A percentile compares a stretch with the other conserved stretches of the same genome.
phyloP scores from a whole-genome alignment of 208 protist genomes.

The Willaertia magna region DNA sequence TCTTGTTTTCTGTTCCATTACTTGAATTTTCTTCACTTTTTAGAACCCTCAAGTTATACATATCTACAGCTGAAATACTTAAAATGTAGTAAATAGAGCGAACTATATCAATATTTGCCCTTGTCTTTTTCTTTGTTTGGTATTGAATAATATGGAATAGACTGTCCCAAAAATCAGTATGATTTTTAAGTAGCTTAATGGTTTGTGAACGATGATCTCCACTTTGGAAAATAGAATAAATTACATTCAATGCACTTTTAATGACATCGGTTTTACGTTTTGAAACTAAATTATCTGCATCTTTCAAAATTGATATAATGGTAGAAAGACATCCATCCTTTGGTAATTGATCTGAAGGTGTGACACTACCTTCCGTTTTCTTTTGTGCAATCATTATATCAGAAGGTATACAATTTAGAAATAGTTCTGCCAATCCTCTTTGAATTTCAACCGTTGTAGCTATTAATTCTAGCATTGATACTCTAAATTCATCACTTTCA shows the following conservation, averaged over 20 bases:
- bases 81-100: background rate
- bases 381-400: background rate
- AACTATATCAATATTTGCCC: background rate
- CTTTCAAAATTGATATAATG: background rate
- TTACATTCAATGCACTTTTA: background rate
- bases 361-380: background rate
- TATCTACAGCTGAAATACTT: background rate
- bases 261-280: background rate
- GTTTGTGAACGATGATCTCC: background rate
- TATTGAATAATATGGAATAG: background rate
- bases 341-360: no score
- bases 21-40: background rate
- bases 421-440: background rate
- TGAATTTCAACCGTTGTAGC: background rate
- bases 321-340: background rate
- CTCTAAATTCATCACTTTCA: conserved; percentile 1
- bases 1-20: background rate
- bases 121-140: background rate
- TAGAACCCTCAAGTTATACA: background rate
- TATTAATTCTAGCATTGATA: background rate
- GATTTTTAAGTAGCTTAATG: background rate
- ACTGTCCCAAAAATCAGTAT: background rate
- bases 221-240: background rate
- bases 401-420: background rate
- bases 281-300: background rate